Base-by-base conservation (phyloP, 208 protist species). In the Trypanosoma caninum region DNA sequence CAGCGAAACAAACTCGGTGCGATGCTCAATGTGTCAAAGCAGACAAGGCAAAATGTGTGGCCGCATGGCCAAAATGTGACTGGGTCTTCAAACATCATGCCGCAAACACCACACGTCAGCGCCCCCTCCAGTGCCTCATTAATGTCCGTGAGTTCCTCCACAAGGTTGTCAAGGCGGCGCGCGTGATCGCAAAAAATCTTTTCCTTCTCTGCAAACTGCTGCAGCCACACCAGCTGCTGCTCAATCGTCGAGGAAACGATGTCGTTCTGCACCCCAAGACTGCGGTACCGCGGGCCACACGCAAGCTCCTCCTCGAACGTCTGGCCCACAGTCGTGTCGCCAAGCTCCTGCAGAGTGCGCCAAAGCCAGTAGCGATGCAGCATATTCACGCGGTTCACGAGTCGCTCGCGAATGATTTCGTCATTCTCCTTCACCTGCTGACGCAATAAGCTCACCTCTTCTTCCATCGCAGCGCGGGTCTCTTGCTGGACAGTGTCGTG, bases 61-160 rank as follows among this genome's bases (percentile, higher is more conserved):
- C 88, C 88, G 38, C 88, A 94, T 14, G 88, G 84, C 88, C 88
- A 94, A 65, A 91, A 84, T 18, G 92, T 23, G 20, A 94, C 88
- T 0, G 88, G 88, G 25, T 89, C 73, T 38, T 94, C 88, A 72
- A 79, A 94, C 13, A 92, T 68, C 57, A 94, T 33, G 6, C 69
- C 73, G 53, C 88, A 94, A 14, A 94, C 82, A 44, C 56, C 56
- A 71, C 88, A 94, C 33, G 76, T 89, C 47, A 94, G 60, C 9
- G 78, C 70, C 25, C 77, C 74, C 65, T 94, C 84, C 4, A 94
- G 58, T 10, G 88, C 73, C 30, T 91, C 82, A 48, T 84, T 92
- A 61, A 94, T 80, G 61, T 94, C 88, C 33, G 78, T 80, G 8
- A 94, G 56, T 55, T 92, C 82, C 67, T 91, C 84, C 1, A 94